Percentiles rank a stretch among this genome's conserved stretches.
phyloP scores from a whole-genome alignment of 2,329 filamentous ascomycete genomes.

The Nothophaeocryptopus gaeumannii region DNA sequence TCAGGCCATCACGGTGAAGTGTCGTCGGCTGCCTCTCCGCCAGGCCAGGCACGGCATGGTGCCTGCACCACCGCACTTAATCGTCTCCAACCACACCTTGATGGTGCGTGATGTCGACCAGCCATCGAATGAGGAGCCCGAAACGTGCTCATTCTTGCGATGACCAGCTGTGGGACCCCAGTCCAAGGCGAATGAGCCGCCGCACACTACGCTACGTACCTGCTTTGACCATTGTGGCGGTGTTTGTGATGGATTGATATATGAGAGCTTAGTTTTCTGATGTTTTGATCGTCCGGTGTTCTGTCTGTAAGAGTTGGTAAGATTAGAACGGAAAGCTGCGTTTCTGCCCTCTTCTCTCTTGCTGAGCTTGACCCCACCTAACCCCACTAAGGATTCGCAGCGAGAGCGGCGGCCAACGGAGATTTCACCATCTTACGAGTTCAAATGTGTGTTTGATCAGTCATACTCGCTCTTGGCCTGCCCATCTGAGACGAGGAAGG shows the following conservation, averaged over 20 bases:
- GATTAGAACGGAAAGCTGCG: no score
- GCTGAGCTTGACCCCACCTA: no score
- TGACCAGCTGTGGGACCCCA: slow-evolving; percentile 39
- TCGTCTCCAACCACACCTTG: slow-evolving; percentile 17
- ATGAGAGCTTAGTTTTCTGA: slow-evolving; percentile 10
- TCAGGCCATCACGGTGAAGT: neutral
- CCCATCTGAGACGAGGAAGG: no score
- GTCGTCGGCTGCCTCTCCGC: neutral
- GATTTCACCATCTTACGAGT: no score
- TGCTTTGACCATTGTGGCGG: slow-evolving; percentile 96
- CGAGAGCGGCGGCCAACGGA: no score
- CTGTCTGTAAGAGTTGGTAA: no score
- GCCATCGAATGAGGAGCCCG: slow-evolving; percentile 18
- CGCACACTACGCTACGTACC: slow-evolving; percentile 58
- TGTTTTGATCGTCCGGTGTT: slow-evolving; percentile 2
- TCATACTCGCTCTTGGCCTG: no score
- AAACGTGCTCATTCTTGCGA: slow-evolving; percentile 36
- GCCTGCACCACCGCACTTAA: no score
- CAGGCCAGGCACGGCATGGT: neutral
- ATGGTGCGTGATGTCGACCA: slow-evolving; percentile 9
- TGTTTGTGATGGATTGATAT: slow-evolving; percentile 38
- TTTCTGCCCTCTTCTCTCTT: no score
- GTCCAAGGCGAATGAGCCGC: slow-evolving; percentile 12
- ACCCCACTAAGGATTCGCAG: no score
- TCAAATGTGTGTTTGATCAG: no score